Base-by-base conservation (phyloP, 2,329 filamentous ascomycete genomes). In the Remersonia thermophila region DNA sequence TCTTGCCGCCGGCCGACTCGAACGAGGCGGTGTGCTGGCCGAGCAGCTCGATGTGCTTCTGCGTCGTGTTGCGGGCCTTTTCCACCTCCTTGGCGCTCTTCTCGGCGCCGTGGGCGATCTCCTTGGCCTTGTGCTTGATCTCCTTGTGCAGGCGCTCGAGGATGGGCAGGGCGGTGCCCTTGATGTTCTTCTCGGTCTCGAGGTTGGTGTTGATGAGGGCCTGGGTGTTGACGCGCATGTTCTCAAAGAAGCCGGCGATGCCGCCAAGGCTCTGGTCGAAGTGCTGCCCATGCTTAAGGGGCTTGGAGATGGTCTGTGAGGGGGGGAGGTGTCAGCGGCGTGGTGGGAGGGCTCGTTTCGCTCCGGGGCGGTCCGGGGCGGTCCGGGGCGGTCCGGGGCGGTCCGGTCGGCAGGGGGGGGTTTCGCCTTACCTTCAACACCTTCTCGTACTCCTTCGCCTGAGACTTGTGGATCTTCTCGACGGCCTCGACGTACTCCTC, bases 61-160 rank as follows among this genome's bases (percentile, higher is more conserved):
- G 89, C 0, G 89, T 95, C 6, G 63, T 66, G 49, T 77, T 76
- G 42, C 89, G 82, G 7, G 84, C 78, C 65, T 93, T 95, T 43
- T 94, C 85, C 15, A 98, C 86, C 34, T 84, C 77, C 65, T 96
- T 98, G 47, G 83, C 77, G 12, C 79, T 74, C 66, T 93, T 94
- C 42, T 77, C 73, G 15, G 83, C 84, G 7, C 89, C 87, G 43
- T 77, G 71, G 30, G 73, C 70, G 33, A 98, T 71, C 61, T 95
- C 87, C 67, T 96, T 96, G 45, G 75, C 71, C 67, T 96, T 96
- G 64, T 82, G 78, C 71, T 96, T 98, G 67, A 98, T 91, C 58
- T 96, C 91, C 57, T 84, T 80, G 65, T 96, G 87, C 33, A 98
- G 69, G 35, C 86, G 81, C 51, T 93, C 84, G 54, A 98, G 79